Conservation (phyloP, 441 rosid genomes). For the Kokia cookei region DNA sequence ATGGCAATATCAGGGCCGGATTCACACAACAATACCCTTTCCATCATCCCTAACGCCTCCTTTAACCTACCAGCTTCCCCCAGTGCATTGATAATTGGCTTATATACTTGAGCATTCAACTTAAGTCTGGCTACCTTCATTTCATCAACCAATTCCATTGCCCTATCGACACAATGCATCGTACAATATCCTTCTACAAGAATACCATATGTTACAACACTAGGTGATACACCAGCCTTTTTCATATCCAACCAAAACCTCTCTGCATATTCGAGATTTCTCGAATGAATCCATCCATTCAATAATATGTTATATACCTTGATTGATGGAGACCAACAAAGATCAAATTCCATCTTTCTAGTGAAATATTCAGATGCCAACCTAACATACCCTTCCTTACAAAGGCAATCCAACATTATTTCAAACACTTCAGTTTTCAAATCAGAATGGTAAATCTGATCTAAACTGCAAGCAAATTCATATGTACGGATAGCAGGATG, state of each 20-base stretch:
- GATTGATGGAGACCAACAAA: conserved; percentile 49
- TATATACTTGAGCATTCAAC: conserved; percentile 53
- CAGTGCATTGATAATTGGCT: conserved; percentile 72
- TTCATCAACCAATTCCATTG: conserved; percentile 55
- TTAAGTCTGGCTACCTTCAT: conserved; percentile 65
- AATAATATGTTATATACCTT: conserved; percentile 56
- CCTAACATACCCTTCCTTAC: conserved; percentile 70
- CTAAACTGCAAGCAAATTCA: conserved; percentile 47
- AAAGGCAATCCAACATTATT: conserved; percentile 73
- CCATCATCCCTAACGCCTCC: conserved; percentile 68
- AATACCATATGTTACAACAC: conserved; percentile 72
- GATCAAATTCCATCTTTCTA: conserved; percentile 24
- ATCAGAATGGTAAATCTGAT: conserved; percentile 22
- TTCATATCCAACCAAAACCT: conserved; percentile 65
- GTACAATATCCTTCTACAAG: conserved; percentile 76
- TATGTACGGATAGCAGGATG: conserved; percentile 54
- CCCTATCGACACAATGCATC: conserved; percentile 58
- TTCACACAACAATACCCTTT: conserved; percentile 51
- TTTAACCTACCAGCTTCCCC: conserved; percentile 70
- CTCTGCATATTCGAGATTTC: conserved; percentile 66
- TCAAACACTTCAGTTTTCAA: conserved; percentile 42
- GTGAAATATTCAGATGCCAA: conserved; percentile 47
- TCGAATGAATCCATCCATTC: conserved; percentile 79
- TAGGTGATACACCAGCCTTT: conserved; percentile 43
- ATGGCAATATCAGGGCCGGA: conserved; percentile 70